Evolutionary conservation across 495 filamentous ascomycete species (phyloP).

Genomic region (Penicillium cosmopolitanum): DNA sequence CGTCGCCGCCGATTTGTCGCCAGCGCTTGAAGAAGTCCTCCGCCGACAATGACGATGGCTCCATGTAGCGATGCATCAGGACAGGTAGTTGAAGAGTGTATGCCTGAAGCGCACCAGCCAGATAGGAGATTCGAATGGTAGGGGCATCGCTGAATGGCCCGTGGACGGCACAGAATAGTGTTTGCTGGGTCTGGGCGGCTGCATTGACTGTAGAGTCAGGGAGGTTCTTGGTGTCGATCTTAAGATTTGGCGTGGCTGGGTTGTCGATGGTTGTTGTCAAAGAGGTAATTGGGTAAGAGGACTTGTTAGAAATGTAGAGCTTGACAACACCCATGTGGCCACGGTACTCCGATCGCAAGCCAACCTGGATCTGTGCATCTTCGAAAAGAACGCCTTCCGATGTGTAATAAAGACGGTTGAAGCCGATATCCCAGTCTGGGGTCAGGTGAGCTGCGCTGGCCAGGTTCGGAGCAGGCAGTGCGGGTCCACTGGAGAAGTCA

Average conservation of each 20-base stretch:
- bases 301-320: slow-evolving; percentile 94
- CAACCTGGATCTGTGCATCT: slow-evolving; percentile 91
- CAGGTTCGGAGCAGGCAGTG: slow-evolving; percentile 74
- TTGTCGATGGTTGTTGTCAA: slow-evolving; percentile 96
- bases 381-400: slow-evolving; percentile 91
- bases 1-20: slow-evolving; percentile 92
- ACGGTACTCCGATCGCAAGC: slow-evolving; percentile 91
- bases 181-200: slow-evolving; percentile 84
- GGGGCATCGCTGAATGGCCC: slow-evolving; percentile 81
- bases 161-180: slow-evolving; percentile 88
- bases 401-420: slow-evolving; percentile 77
- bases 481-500: slow-evolving; percentile 69
- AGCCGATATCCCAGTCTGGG: slow-evolving; percentile 92
- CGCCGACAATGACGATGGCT: slow-evolving; percentile 74
- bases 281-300: slow-evolving; percentile 76
- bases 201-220: slow-evolving; percentile 81
- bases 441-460: slow-evolving; percentile 91
- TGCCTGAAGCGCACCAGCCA: slow-evolving; percentile 91
- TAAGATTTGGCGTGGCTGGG: slow-evolving; percentile 67
- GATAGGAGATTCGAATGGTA: slow-evolving; percentile 90
- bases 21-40: slow-evolving; percentile 99
- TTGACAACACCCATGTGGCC: slow-evolving; percentile 93
- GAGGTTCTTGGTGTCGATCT: slow-evolving; percentile 81
- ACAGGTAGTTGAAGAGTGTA: slow-evolving; percentile 91
- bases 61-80: slow-evolving; percentile 93